phyloP scores from a whole-genome alignment of 352 stramenopile genomes.

The Phytophthora syringae region DNA sequence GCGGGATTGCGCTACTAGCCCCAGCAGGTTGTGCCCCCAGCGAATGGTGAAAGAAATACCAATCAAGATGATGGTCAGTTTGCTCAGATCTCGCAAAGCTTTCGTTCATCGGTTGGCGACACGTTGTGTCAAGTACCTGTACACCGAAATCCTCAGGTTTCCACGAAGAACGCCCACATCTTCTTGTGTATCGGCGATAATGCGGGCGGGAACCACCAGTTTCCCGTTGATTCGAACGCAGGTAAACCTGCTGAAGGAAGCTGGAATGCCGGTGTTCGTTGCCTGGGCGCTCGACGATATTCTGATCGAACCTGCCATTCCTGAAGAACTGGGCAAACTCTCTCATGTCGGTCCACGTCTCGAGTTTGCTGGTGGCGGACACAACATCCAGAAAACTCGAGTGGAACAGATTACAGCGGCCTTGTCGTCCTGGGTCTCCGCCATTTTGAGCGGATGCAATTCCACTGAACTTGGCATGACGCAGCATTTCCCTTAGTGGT shows the following conservation, averaged over 20 bases:
- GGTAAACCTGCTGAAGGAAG: slow-evolving; percentile 27
- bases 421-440: slow-evolving; percentile 36
- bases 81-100: slow-evolving; percentile 32
- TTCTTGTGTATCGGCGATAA: slow-evolving; percentile 49
- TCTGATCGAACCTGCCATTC: slow-evolving; percentile 50
- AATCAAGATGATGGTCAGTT: slow-evolving; percentile 30
- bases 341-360: slow-evolving; percentile 44
- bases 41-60: slow-evolving; percentile 45
- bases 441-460: slow-evolving; percentile 19
- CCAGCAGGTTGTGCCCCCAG: slow-evolving; percentile 50
- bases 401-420: slow-evolving; percentile 36
- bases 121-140: slow-evolving; percentile 40
- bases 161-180: slow-evolving; percentile 27
- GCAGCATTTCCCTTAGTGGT: slow-evolving; percentile 30
- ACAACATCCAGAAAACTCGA: slow-evolving; percentile 73
- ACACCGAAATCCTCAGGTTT: slow-evolving; percentile 50
- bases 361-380: slow-evolving; percentile 51
- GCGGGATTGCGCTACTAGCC: slow-evolving; percentile 49
- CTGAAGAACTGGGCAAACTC: slow-evolving; percentile 41
- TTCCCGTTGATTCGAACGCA: slow-evolving; percentile 47
- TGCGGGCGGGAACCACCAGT: slow-evolving; percentile 51
- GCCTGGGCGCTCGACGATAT: slow-evolving; percentile 55
- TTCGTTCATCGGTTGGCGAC: slow-evolving; percentile 33
- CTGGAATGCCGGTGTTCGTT: slow-evolving; percentile 43
- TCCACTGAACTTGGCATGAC: slow-evolving; percentile 23